A percentile compares a stretch with the other conserved stretches of the same genome.
These are phyloP conservation scores for Botrytis cinerea DNA, from an alignment of 2,329 filamentous ascomycete species.

Conservation along the genomic window DNA sequence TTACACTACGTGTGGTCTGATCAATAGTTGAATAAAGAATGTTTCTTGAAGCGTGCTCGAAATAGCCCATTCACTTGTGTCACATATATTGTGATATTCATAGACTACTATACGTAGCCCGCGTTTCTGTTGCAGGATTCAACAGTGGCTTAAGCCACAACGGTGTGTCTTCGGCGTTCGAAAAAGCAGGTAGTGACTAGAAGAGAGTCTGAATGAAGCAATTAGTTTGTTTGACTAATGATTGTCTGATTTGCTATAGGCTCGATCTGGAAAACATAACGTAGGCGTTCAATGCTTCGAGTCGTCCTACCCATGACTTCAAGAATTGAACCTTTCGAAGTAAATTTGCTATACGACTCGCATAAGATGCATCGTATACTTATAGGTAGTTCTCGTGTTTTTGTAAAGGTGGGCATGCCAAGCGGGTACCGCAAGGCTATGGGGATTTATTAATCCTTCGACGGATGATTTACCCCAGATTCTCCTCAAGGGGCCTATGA, in stretches of 20 bases:
- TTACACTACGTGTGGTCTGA: background rate
- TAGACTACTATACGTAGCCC: background rate
- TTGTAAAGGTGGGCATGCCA: background rate
- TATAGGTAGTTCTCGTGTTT: background rate
- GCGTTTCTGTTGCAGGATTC: background rate
- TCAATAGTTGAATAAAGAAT: background rate
- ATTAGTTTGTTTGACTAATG: background rate
- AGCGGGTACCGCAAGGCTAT: background rate
- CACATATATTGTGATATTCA: background rate
- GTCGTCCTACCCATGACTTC: background rate
- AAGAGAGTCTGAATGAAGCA: background rate
- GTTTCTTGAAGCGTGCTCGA: background rate
- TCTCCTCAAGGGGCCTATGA: background rate
- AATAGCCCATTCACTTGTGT: background rate
- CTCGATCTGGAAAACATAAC: background rate
- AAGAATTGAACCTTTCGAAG: background rate
- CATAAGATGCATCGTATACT: background rate
- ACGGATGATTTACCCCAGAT: constrained; percentile 7
- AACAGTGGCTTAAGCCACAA: constrained; percentile 5
- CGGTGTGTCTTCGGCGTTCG: constrained; percentile 17
- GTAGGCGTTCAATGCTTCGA: background rate
- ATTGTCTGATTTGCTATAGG: background rate
- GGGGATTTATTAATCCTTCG: background rate
- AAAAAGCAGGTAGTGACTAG: background rate
- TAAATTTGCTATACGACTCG: constrained; percentile 7